Percentiles rank a stretch among this genome's conserved stretches.
phyloP scores from a whole-genome alignment of 495 filamentous ascomycete species.

The Pyrenopolyporus hunteri region DNA sequence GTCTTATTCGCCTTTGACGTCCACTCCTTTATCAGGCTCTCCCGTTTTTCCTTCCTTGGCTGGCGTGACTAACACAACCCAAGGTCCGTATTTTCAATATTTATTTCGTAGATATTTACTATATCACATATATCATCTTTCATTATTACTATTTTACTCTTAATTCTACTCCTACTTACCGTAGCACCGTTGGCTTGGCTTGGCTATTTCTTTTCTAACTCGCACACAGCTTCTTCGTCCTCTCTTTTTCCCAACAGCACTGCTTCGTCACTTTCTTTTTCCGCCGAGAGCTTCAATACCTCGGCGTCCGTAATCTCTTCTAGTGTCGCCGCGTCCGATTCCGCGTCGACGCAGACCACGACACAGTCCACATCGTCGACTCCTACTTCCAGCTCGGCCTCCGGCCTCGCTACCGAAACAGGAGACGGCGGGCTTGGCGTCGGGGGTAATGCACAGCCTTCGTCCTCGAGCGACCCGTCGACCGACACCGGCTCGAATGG shows the following conservation, averaged over 20 bases:
- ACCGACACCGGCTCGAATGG: constrained; percentile 24
- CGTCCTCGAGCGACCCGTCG: constrained; percentile 23
- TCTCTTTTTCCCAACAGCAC: constrained; percentile 51
- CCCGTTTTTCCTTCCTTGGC: constrained; percentile 51
- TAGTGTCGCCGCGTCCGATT: neutral
- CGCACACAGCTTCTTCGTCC: constrained; percentile 40
- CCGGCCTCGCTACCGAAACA: constrained; percentile 10
- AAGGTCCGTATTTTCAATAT: constrained; percentile 40
- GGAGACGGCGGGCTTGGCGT: constrained; percentile 10
- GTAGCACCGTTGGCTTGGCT: neutral
- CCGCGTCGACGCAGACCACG: constrained; percentile 18
- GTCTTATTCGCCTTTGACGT: constrained; percentile 50
- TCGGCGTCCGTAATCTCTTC: constrained; percentile 17
- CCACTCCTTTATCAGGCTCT: constrained; percentile 55
- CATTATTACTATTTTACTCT: neutral
- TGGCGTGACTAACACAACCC: constrained; percentile 50
- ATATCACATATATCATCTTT: neutral
- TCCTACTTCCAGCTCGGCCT: constrained; percentile 7
- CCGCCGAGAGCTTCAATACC: constrained; percentile 24
- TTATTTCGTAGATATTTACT: neutral
- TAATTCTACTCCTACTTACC: neutral
- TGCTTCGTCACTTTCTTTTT: constrained; percentile 38
- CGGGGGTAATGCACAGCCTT: constrained; percentile 26
- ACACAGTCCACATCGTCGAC: constrained; percentile 14
- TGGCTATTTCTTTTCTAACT: constrained; percentile 6